Percentiles rank a stretch among this genome's conserved stretches.
phyloP scores from a whole-genome alignment of 208 protist genomes.

The Acanthamoeba castellanii region DNA sequence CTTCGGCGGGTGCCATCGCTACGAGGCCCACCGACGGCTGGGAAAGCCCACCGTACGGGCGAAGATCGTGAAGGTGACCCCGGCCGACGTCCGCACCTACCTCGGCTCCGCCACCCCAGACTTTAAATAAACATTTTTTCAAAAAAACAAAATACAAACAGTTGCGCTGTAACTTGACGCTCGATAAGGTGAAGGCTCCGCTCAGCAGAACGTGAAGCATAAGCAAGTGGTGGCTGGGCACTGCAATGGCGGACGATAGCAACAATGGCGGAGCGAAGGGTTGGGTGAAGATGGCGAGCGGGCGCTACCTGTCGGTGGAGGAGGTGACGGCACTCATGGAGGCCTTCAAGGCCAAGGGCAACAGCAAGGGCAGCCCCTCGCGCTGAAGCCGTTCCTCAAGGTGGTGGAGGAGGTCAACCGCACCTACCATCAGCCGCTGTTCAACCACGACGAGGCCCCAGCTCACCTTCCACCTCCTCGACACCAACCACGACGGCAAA shows the following conservation, averaged over 20 bases:
- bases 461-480: slow-evolving; percentile 59
- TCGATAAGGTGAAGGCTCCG: neutral
- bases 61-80: slow-evolving; percentile 5
- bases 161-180: too few species aligned
- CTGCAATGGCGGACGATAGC: neutral
- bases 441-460: slow-evolving; percentile 59
- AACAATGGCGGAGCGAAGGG: neutral
- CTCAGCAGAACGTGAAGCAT: too few species aligned
- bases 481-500: slow-evolving; percentile 73
- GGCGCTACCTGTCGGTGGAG: neutral
- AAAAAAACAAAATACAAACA: neutral
- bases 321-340: slow-evolving; percentile 18
- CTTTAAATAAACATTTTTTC: neutral
- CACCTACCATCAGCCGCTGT: slow-evolving; percentile 39
- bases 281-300: neutral
- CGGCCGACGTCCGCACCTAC: neutral
- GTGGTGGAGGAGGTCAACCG: slow-evolving; percentile 66
- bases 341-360: slow-evolving; percentile 69
- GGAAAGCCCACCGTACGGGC: neutral
- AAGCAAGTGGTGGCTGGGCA: too few species aligned
- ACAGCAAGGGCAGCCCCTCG: slow-evolving; percentile 42
- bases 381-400: slow-evolving; percentile 66
- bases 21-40: slow-evolving; percentile 52
- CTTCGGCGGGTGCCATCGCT: slow-evolving; percentile 62
- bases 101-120: slow-evolving; percentile 42